Base-by-base conservation (phyloP, 257 asterid genomes). In the Nicotiana benthamiana region DNA sequence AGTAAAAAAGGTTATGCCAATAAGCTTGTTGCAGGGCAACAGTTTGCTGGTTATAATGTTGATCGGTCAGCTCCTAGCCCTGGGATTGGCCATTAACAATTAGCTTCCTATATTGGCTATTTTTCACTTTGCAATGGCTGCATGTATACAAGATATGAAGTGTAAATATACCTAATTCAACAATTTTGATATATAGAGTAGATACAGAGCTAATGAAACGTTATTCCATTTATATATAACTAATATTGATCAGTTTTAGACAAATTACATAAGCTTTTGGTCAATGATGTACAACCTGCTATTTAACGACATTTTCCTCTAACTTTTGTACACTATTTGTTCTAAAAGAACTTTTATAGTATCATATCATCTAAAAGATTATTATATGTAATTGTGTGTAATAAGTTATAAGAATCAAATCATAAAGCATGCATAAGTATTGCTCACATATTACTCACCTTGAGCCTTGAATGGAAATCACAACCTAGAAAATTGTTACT, bases 21-120 rank as follows among this genome's bases (percentile, higher is more conserved):
- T 36, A 48, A 48, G 17, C 1, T 51, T 51, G 56, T 51, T 51
- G 56, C 16, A 51, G 17, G 15, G 4, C 56, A 51, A 51, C 56
- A 51, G 56, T 51, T 70, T 70, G 77, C 13, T 48, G 79, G 43
- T 48, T 36, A 8, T 22, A 24, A 24, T 74, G 61, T 48, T 48
- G 79, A 74, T 74, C 26, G 20, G 48, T 48, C 79, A 8, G 79
- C 7, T 48, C 79, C 79, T 48, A 74, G 61, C 79, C 61, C 79
- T 48, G 79, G 79, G 61, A 48, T 74, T 48, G 79, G 79, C 43
- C 51, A 48, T 48, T 74, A 8, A 30, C 77, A 43, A 40, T 64
- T 15, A n/a, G 13, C 48, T 64, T 28, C 16, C 22, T 1, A 6
- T 5, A 26, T 62, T 5, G 6, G 11, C n/a, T 27, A 4, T 12